These are phyloP conservation scores for Agaricales sp. DNA, from an alignment of 1,284 basidiomycete species.

Conservation along the genomic window DNA sequence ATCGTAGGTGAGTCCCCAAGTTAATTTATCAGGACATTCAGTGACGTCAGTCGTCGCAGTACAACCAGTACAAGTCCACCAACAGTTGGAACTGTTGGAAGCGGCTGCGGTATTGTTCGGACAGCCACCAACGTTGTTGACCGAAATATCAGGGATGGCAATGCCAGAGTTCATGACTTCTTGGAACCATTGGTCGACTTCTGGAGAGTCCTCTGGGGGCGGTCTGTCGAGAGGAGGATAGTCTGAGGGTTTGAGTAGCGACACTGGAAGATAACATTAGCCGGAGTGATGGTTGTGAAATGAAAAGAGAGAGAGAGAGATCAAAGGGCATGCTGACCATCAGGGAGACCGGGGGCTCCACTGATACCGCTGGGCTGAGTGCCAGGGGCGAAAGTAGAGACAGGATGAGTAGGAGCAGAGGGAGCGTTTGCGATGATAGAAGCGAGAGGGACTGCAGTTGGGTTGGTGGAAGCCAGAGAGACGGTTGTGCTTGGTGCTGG, in stretches of 20 bases:
- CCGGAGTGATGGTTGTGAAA: slow-evolving; percentile 4
- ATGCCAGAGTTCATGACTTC: slow-evolving; percentile 47
- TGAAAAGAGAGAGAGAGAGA: neutral
- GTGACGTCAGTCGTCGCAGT: slow-evolving; percentile 58
- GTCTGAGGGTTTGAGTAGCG: slow-evolving; percentile 29
- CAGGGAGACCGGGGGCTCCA: slow-evolving; percentile 30
- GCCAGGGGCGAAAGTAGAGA: slow-evolving; percentile 33
- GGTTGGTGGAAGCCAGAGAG: slow-evolving; percentile 8
- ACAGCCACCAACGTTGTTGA: slow-evolving; percentile 49
- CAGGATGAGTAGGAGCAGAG: slow-evolving; percentile 5
- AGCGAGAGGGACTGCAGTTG: slow-evolving; percentile 13
- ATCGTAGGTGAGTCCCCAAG: slow-evolving; percentile 68
- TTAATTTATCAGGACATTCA: slow-evolving; percentile 60
- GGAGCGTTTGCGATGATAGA: slow-evolving; percentile 15
- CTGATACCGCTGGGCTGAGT: slow-evolving; percentile 33
- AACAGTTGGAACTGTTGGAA: slow-evolving; percentile 50
- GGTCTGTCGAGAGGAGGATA: slow-evolving; percentile 65
- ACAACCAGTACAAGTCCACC: slow-evolving; percentile 86
- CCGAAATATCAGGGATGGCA: slow-evolving; percentile 38
- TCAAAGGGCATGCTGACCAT: slow-evolving; percentile 21
- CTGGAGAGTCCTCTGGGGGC: slow-evolving; percentile 56
- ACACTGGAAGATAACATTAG: slow-evolving; percentile 22
- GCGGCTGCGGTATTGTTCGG: slow-evolving; percentile 49
- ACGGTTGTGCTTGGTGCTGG: neutral
- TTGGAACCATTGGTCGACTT: slow-evolving; percentile 67